Base-by-base conservation (phyloP, 257 asterid species). In the Jasminum sambac region DNA sequence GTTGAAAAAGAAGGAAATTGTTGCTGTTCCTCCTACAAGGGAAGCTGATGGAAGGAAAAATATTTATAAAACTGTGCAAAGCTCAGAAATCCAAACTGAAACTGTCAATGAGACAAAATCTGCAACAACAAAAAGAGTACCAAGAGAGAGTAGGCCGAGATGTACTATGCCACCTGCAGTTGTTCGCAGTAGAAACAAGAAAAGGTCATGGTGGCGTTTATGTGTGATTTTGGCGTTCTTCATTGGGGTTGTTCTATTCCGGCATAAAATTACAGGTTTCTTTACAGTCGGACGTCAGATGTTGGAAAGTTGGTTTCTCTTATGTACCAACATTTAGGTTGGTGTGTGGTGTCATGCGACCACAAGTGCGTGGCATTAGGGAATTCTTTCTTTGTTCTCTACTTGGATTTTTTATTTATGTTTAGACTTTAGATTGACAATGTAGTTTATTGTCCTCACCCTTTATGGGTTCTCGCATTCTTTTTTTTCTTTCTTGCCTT, bases 1-100 rank as follows among this genome's bases (percentile, higher is more conserved):
- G 72, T 67, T 84, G 80, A 82, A 90, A 67, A 95, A 91, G 89
- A 95, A 87, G 83, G 98, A 89, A 83, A 80, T 83, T 86, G 88
- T 79, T 36, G 52, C 50, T 5, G 73, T 63, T 86, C 89, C 79
- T 24, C 59, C 43, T 5, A 73, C 67, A 60, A 64, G 76, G 0
- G 94, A 88, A 10, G 79, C 63, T 16, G 59, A 67, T 8, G 88
- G 80, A 19, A 69, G 0, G 14, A 21, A 19, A 76, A 84, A 50
- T 58, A 59, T 62, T 14, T 76, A 75, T 26, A 94, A 83, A 55
- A 69, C 75, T 63, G 73, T 68, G 16, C 67, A 79, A 66, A 78
- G 77, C 74, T 79, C 86, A 10, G 93, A 86, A 69, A 81, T 66
- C 24, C 37, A 65, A 6, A 58, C 55, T 1, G 96, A 81, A 50